Evolutionary conservation across 805 yeast species (phyloP), one percentile per base, ranked within the genome.

Genomic region (Candida yuanshanica): DNA sequence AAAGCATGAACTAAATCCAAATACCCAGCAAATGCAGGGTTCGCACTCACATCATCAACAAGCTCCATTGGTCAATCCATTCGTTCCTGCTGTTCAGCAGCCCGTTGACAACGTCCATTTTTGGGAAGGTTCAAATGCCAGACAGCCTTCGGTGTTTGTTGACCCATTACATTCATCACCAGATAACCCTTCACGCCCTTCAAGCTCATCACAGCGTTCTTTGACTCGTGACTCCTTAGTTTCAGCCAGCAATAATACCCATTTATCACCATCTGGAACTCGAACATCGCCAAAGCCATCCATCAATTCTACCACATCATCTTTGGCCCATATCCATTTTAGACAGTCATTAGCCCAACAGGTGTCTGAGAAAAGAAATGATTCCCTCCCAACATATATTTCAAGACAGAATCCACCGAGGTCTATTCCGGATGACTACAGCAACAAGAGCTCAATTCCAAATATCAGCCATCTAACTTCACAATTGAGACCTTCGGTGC

Each of bases 101-200:
- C 44, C 50, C 35, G 42, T 41, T 34, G 52, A 51, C 7, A 46
- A 54, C 11, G 49, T 56, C 20, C 53, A 50, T 31, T 56, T 54
- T 35, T 56, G 60, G 60, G 53, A 50, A 34, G 40, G 38, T 17
- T 41, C 56, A 4, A 41, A 42, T 3, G 39, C 33, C 20, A 48
- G 61, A 48, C 59, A 55, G 21, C 55, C 56, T 1, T 54, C 59
- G 2, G 46, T 51, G 3, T 47, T 55, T 37, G 43, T 56, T 35
- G 61, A 56, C 31, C 61, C 61, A 5, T 35, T 56, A 24, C 40
- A 48, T 25, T 40, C 55, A 14, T 32, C 45, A 12, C 47, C 48
- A 18, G 23, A 38, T 32, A 32, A 29, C 24, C 27, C 13, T 14
- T 37, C 49, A 2, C 26, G 38, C 4, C 39, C 36, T n/a, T 26